Conservation (phyloP, 2,329 filamentous ascomycete species). For the Cryphonectria naterciae region DNA sequence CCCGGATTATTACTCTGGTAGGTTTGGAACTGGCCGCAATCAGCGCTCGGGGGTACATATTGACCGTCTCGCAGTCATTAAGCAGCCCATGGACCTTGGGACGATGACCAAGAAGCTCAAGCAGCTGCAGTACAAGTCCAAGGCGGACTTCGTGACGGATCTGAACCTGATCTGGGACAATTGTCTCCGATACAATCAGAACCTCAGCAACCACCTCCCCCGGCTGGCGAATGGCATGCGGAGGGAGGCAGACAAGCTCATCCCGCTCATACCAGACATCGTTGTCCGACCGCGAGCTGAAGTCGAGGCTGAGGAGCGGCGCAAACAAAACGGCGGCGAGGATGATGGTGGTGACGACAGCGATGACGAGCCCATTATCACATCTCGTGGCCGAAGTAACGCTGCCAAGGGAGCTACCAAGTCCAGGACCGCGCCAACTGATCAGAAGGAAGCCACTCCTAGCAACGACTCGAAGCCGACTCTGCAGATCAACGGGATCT, state of each 20-base stretch:
- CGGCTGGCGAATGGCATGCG: constrained; percentile 96
- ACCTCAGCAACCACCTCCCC: constrained; percentile 81
- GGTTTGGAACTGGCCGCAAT: constrained; percentile 41
- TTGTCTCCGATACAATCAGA: constrained; percentile 93
- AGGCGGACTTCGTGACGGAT: constrained; percentile 92
- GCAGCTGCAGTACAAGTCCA: constrained; percentile 77
- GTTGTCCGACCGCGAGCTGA: constrained; percentile 88
- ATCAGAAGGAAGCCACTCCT: constrained; percentile 79
- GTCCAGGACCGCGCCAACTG: constrained; percentile 73
- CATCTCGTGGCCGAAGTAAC: constrained; percentile 88
- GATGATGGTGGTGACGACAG: constrained; percentile 87
- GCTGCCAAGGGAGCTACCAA: constrained; percentile 79
- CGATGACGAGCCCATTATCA: constrained; percentile 98
- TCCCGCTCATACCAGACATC: constrained; percentile 92
- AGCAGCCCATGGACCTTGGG: constrained; percentile 96
- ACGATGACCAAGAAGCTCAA: constrained; percentile 98
- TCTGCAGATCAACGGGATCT: constrained; percentile 67
- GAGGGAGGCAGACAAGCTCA: constrained; percentile 95
- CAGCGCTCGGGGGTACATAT: neutral
- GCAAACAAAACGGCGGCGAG: constrained; percentile 83
- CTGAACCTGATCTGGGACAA: constrained; percentile 97
- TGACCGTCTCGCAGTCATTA: constrained; percentile 70
- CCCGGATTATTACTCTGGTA: constrained; percentile 90
- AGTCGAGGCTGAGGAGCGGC: constrained; percentile 84
- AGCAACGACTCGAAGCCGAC: constrained; percentile 74